Conservation (phyloP, 148 eudicot genomes). For the Amaranthus cruentus region DNA sequence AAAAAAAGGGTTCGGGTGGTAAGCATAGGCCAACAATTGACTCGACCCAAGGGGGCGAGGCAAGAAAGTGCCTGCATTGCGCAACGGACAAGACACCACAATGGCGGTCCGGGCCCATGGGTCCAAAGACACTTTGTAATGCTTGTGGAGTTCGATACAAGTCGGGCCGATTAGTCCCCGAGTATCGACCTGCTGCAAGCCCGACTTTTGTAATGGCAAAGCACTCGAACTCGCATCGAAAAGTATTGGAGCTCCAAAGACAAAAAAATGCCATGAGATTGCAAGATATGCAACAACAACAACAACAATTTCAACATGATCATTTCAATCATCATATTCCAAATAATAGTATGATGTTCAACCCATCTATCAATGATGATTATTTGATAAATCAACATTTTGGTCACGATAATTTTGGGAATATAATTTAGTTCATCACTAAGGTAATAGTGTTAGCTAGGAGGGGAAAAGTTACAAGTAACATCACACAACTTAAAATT, state of each 20-base stretch:
- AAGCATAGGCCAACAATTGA: background rate
- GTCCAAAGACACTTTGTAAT: slow-evolving; percentile 86
- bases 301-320: slow-evolving; percentile 27
- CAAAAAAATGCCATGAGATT: slow-evolving; percentile 62
- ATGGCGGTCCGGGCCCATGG: slow-evolving; percentile 92
- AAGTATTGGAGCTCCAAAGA: slow-evolving; percentile 75
- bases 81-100: slow-evolving; percentile 90
- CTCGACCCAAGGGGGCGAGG: slow-evolving; percentile 27
- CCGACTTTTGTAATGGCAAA: slow-evolving; percentile 67
- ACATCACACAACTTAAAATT: background rate
- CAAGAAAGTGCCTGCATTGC: slow-evolving; percentile 71
- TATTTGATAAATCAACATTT: slow-evolving; percentile 85
- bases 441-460: slow-evolving; percentile 5
- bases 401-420: slow-evolving; percentile 55
- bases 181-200: slow-evolving; percentile 88
- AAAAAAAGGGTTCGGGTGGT: slow-evolving; percentile 32
- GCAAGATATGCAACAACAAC: slow-evolving; percentile 30
- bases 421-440: slow-evolving; percentile 33
- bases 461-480: slow-evolving; percentile 12
- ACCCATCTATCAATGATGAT: slow-evolving; percentile 38
- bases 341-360: slow-evolving; percentile 38
- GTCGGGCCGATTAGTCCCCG: slow-evolving; percentile 85
- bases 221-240: slow-evolving; percentile 89
- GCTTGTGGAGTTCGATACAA: slow-evolving; percentile 89
- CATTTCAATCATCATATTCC: slow-evolving; percentile 32